Evolutionary conservation across 805 yeast genomes (phyloP).

Genomic region (Schwanniomyces pseudopolymorphus): DNA sequence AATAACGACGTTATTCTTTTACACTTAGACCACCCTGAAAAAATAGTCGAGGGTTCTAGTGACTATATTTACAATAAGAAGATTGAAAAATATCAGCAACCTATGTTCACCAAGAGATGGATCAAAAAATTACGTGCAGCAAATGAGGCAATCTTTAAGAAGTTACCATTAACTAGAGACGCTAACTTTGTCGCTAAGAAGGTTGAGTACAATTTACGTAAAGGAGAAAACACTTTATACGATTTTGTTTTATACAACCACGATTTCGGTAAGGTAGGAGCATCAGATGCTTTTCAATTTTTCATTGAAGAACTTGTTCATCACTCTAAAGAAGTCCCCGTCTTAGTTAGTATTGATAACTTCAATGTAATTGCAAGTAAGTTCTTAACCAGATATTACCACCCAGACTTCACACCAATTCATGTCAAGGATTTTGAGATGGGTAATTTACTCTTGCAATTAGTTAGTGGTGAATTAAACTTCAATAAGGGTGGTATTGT

Average conservation of each 20-base stretch:
- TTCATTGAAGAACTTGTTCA: constrained; percentile 54
- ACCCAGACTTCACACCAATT: constrained; percentile 53
- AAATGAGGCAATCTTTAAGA: constrained; percentile 33
- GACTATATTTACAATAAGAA: constrained; percentile 61
- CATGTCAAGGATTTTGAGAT: constrained; percentile 64
- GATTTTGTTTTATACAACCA: constrained; percentile 44
- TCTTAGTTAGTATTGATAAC: constrained; percentile 71
- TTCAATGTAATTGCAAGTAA: constrained; percentile 60
- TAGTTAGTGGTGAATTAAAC: constrained; percentile 49
- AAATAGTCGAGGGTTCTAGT: constrained; percentile 67
- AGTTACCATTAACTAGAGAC: constrained; percentile 35
- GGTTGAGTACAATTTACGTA: constrained; percentile 30
- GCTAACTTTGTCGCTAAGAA: constrained; percentile 31
- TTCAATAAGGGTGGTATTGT: constrained; percentile 67
- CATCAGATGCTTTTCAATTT: constrained; percentile 50
- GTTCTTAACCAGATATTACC: constrained; percentile 60
- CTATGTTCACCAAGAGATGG: constrained; percentile 67
- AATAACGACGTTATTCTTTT: constrained; percentile 46
- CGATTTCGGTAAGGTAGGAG: constrained; percentile 38
- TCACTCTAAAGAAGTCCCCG: constrained; percentile 52
- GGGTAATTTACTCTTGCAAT: constrained; percentile 54
- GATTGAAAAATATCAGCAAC: constrained; percentile 63
- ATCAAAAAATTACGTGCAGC: constrained; percentile 45
- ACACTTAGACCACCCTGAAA: constrained; percentile 62
- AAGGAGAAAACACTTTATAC: constrained; percentile 35